These are phyloP conservation scores for Lactarius akahatsu DNA, from an alignment of 768 basidiomycete genomes.

Conservation along the genomic window DNA sequence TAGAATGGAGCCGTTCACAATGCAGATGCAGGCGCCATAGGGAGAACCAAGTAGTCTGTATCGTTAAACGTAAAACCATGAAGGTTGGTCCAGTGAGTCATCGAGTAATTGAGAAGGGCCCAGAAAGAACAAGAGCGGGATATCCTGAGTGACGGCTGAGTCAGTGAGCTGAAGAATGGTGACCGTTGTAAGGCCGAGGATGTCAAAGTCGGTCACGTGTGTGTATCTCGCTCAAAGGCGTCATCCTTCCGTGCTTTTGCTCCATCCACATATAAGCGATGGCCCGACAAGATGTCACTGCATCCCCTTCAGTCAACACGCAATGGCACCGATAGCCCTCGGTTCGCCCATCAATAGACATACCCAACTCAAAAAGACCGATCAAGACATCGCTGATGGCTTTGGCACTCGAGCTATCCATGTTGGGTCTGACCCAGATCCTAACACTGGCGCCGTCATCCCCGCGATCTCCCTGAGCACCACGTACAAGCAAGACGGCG, in stretches of 20 bases:
- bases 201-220: slow-evolving; percentile 7
- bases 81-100: too few species aligned
- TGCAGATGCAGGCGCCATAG: too few species aligned
- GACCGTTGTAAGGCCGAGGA: not conserved
- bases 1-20: not conserved
- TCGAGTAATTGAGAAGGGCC: too few species aligned
- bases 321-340: slow-evolving; percentile 34
- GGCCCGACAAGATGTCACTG: not conserved
- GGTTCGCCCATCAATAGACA: slow-evolving; percentile 28
- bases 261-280: not conserved
- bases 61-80: too few species aligned
- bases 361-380: slow-evolving; percentile 29
- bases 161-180: not conserved
- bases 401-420: slow-evolving; percentile 86
- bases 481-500: slow-evolving; percentile 82
- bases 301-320: not conserved
- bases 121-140: too few species aligned
- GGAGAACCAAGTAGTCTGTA: too few species aligned
- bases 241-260: slow-evolving; percentile 23
- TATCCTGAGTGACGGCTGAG: not conserved
- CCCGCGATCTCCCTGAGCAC: slow-evolving; percentile 87
- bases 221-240: not conserved
- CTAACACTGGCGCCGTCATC: slow-evolving; percentile 80
- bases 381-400: slow-evolving; percentile 41
- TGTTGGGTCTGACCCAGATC: slow-evolving; percentile 75